Conservation (phyloP, 345 rosid species). For the Salix dunnii region DNA sequence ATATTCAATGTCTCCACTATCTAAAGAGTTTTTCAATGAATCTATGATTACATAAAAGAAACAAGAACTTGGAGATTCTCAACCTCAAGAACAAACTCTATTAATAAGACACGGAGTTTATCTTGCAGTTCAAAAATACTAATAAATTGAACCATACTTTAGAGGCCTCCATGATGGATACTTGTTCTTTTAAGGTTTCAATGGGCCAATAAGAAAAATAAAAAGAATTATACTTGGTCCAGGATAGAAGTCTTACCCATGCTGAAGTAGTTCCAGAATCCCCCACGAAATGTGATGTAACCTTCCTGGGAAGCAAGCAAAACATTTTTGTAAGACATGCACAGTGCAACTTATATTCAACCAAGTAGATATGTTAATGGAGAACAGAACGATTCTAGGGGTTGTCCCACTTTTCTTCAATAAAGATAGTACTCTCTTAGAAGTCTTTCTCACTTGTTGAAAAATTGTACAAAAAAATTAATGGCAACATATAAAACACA, state of each 20-base stretch:
- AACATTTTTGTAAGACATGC: background rate
- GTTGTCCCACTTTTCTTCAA: no score
- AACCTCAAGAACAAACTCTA: background rate
- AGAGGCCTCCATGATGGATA: background rate
- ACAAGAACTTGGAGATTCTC: background rate
- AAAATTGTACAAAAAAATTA: no score
- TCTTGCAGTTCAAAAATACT: background rate
- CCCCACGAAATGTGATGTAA: constrained; percentile 81
- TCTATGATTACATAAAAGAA: background rate
- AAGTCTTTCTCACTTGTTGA: no score
- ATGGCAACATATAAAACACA: no score
- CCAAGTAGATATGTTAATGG: background rate
- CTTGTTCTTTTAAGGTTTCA: no score
- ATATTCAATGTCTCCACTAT: background rate
- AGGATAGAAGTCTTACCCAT: constrained; percentile 57
- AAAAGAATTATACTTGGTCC: background rate
- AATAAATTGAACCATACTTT: background rate
- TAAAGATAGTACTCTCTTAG: no score
- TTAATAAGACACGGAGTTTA: background rate
- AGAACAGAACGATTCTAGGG: no score
- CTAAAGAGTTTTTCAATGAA: background rate
- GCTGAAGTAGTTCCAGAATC: constrained; percentile 98
- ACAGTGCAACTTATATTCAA: background rate
- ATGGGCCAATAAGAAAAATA: no score
- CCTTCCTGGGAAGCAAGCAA: constrained; percentile 64